Conservation (phyloP, 495 filamentous ascomycete species). For the Massariosphaeria phaeospora region DNA sequence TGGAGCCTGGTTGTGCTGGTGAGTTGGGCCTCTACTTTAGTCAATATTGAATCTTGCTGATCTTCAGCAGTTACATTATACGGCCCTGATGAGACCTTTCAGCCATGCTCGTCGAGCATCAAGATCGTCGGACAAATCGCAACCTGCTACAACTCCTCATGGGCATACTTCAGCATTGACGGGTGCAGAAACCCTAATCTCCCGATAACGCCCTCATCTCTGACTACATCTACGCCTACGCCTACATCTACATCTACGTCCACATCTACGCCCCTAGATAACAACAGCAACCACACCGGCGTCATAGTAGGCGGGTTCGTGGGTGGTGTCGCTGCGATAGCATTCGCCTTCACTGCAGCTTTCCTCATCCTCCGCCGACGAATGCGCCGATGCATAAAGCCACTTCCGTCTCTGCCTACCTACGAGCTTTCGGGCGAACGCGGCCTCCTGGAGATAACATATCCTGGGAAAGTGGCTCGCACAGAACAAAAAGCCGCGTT, state of each 20-base stretch:
- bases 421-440: conserved; percentile 6
- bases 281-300: conserved; percentile 2
- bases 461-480: neutral
- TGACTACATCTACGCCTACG: neutral
- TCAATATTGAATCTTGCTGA: neutral
- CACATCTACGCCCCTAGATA: neutral
- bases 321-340: conserved; percentile 6
- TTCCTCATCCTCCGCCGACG: conserved; percentile 1
- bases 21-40: neutral
- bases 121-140: conserved; percentile 9
- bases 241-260: neutral
- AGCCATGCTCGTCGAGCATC: conserved; percentile 5
- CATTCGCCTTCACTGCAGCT: neutral
- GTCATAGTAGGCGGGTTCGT: conserved; percentile 18
- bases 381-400: neutral
- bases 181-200: conserved; percentile 8
- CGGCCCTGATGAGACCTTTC: neutral
- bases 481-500: conserved; percentile 7
- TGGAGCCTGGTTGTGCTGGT: conserved; percentile 22
- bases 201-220: conserved; percentile 3
- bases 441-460: neutral
- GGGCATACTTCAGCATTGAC: conserved; percentile 30
- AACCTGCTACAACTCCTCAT: conserved; percentile 25
- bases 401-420: neutral
- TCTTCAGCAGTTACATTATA: conserved; percentile 30